Conservation (phyloP, 371 early-diverging fungal species). For the Chytridium lagenaria region DNA sequence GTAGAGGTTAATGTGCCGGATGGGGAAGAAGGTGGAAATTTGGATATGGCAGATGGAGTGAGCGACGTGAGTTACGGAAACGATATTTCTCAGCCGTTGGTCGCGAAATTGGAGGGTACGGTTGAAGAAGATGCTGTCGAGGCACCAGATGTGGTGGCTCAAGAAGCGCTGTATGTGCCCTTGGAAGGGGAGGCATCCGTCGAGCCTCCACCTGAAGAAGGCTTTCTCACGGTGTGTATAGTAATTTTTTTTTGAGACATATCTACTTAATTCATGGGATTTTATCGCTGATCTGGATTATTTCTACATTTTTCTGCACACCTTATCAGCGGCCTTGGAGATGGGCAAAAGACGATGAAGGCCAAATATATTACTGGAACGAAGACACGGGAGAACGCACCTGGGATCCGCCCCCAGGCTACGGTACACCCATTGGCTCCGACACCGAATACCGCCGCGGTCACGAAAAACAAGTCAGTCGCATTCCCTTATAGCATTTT, state of each 20-base stretch:
- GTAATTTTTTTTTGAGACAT: neutral
- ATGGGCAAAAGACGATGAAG: slow-evolving; percentile 38
- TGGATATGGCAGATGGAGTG: neutral
- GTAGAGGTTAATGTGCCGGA: neutral
- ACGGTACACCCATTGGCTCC: neutral
- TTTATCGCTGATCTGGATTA: too few species aligned
- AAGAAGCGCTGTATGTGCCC: neutral
- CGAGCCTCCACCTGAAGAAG: neutral
- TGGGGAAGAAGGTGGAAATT: neutral
- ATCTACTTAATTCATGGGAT: too few species aligned
- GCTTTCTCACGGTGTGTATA: neutral
- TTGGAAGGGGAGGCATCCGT: neutral
- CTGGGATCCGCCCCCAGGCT: slow-evolving; percentile 46
- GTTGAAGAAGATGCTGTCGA: neutral
- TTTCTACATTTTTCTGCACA: too few species aligned
- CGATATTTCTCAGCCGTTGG: neutral
- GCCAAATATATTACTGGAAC: slow-evolving; percentile 60
- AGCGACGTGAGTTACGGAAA: neutral
- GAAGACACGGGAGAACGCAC: slow-evolving; percentile 47
- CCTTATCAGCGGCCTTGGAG: slow-evolving; percentile 37
- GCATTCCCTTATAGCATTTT: too few species aligned
- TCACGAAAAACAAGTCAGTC: too few species aligned
- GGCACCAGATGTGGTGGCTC: neutral
- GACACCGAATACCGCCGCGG: neutral
- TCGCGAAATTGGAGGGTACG: neutral